Evolutionary conservation across 352 stramenopile species (phyloP).

Genomic region (Pythium folliculosum): DNA sequence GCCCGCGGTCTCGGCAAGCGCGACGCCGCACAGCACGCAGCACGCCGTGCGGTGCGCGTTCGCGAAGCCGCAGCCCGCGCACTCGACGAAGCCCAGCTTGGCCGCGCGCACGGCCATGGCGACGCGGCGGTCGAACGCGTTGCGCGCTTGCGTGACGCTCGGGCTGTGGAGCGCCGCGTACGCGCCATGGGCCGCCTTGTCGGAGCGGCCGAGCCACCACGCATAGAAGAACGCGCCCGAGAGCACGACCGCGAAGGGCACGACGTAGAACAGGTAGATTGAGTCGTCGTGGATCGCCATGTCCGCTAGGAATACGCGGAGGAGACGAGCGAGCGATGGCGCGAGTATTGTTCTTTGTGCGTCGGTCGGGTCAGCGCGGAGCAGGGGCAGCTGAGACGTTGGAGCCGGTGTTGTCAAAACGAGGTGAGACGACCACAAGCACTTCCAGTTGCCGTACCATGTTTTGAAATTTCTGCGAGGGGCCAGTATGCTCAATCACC

Average conservation of each 20-base stretch:
- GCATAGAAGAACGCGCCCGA: background rate
- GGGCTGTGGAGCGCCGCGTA: slow-evolving; percentile 25
- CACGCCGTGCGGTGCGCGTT: slow-evolving; percentile 5
- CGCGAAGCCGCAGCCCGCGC: slow-evolving; percentile 3
- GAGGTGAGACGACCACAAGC: too few relatives aligned
- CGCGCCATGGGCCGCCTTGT: slow-evolving; percentile 10
- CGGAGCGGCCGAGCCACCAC: background rate
- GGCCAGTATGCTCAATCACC: too few relatives aligned
- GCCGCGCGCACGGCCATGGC: slow-evolving; percentile 17
- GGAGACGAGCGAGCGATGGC: too few relatives aligned
- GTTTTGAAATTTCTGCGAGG: too few relatives aligned
- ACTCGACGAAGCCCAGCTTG: background rate
- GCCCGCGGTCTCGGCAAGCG: background rate
- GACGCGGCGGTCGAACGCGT: slow-evolving; percentile 20
- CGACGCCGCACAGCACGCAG: slow-evolving; percentile 8
- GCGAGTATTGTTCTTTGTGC: too few relatives aligned
- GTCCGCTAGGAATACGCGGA: too few relatives aligned
- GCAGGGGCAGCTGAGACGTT: too few relatives aligned
- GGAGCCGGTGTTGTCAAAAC: too few relatives aligned
- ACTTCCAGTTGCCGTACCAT: too few relatives aligned
- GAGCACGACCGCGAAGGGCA: background rate
- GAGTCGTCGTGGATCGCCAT: too few relatives aligned
- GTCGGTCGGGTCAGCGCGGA: too few relatives aligned
- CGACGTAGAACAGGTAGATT: too few relatives aligned
- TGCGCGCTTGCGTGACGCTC: slow-evolving; percentile 16